Percentiles rank a stretch among this genome's conserved stretches.
Conservation (phyloP, 108 stramenopile species). For the Skeletonema marinoi region DNA sequence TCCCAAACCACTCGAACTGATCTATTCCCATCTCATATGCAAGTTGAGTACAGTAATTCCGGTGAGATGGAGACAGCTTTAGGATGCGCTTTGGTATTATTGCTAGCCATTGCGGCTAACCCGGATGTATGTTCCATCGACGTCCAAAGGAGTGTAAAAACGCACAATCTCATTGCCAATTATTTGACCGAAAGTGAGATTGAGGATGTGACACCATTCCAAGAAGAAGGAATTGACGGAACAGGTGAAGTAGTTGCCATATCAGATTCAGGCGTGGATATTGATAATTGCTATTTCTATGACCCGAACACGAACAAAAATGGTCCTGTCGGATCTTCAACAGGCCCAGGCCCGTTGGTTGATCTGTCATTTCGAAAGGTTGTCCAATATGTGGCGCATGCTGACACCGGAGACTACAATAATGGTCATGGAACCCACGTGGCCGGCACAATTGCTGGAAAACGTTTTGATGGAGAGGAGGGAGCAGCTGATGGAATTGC, state of each 20-base stretch:
- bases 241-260: conserved; percentile 41
- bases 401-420: conserved; percentile 24
- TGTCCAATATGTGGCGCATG: conserved; percentile 34
- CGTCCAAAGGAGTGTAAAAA: conserved; percentile 2
- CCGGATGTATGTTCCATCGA: conserved; percentile 27
- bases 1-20: conserved; percentile 1
- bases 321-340: too few species aligned
- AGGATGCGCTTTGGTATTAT: conserved; percentile 11
- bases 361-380: conserved; percentile 26
- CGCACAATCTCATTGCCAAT: conserved; percentile 3
- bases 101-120: conserved; percentile 11
- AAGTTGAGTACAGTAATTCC: conserved; percentile 21
- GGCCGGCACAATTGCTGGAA: conserved; percentile 36
- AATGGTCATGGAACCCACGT: conserved; percentile 52
- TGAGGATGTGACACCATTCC: conserved; percentile 37
- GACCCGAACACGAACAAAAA: conserved; percentile 4
- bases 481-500: conserved; percentile 36
- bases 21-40: background rate
- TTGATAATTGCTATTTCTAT: conserved; percentile 51
- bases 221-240: conserved; percentile 37
- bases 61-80: conserved; percentile 14
- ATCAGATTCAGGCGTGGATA: conserved; percentile 49
- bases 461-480: conserved; percentile 2
- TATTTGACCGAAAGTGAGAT: conserved; percentile 37
- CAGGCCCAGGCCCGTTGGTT: background rate